Evolutionary conservation across 2,329 filamentous ascomycete genomes (phyloP), one percentile per base, ranked within the genome.

Genomic region (Dactylellina sp.): DNA sequence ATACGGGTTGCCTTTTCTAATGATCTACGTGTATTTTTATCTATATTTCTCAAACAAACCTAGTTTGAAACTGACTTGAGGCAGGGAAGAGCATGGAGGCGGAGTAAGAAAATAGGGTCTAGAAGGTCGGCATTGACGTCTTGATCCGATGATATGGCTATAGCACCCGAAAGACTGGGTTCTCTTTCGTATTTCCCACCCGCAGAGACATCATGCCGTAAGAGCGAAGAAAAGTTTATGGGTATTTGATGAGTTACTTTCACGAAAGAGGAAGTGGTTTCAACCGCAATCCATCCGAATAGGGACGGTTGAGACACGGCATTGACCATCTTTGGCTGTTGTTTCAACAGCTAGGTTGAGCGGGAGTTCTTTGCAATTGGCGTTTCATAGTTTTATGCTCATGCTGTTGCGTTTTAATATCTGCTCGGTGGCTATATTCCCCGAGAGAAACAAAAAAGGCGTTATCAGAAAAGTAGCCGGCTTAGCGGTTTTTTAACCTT

Each of bases 261-360:
- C 37, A 61, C 70, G 6, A 62, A 66, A 66, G 53, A 57, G 70
- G 70, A 74, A 66, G 65, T 74, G 9, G 28, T 22, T 49, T 55
- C 68, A 61, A 37, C 47, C 35, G 53, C n/a, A 18, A 44, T 47
- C 28, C 46, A 37, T 28, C 70, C 61, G 25, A 63, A 57, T 64
- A 11, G 16, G 47, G 61, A 47, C 49, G 7, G 61, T 56, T 74
- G 61, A 74, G 70, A 74, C 70, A 74, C 70, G 61, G 70, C 70
- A 66, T 74, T 74, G 61, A 62, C 61, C 40, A 53, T 66, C 59
- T 72, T 64, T 52, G 59, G 59, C 46, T 53, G 32, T 61, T 65
- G 70, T 74, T 74, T 74, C 70, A 74, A 60, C 35, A 39, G 42
- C 28, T 46, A 47, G 64, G 56, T 50, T 37, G 47, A 53, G 64